These are phyloP conservation scores for Ploettnerulaceae sp. DNA, from an alignment of 2,329 filamentous ascomycete species.

Conservation along the genomic window DNA sequence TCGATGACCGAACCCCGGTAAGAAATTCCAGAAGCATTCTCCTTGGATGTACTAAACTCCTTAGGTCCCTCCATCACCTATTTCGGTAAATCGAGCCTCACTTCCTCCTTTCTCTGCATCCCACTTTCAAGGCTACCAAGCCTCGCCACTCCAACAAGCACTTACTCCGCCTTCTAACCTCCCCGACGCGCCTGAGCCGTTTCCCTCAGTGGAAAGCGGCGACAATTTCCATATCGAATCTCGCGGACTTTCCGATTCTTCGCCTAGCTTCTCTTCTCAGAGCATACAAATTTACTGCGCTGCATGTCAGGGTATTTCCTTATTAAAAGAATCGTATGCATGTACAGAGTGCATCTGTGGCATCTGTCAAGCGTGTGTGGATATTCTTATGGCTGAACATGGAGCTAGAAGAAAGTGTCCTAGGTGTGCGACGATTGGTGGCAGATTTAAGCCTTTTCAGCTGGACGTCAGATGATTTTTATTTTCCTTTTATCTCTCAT, in stretches of 20 bases:
- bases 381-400: constrained; percentile 71
- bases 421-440: constrained; percentile 72
- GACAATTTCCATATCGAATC: constrained; percentile 68
- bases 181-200: constrained; percentile 67
- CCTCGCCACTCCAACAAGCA: constrained; percentile 84
- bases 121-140: constrained; percentile 70
- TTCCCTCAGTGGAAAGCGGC: constrained; percentile 80
- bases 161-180: constrained; percentile 75
- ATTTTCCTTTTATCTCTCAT: background rate
- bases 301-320: constrained; percentile 72
- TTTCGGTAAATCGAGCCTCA: constrained; percentile 58
- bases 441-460: constrained; percentile 79
- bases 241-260: constrained; percentile 62
- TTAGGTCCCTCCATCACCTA: constrained; percentile 61
- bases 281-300: constrained; percentile 89
- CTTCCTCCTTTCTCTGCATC: constrained; percentile 55
- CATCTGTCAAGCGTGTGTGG: constrained; percentile 82
- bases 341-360: constrained; percentile 97
- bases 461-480: constrained; percentile 63
- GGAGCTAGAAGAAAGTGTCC: constrained; percentile 73
- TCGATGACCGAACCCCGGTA: constrained; percentile 87
- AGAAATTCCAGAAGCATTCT: constrained; percentile 32
- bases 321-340: constrained; percentile 79
- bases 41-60: background rate
- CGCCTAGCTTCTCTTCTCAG: constrained; percentile 67